A percentile compares a stretch with the other conserved stretches of the same genome.
These are phyloP conservation scores for Cladosporium velox DNA, from an alignment of 2,329 filamentous ascomycete genomes.

Conservation along the genomic window DNA sequence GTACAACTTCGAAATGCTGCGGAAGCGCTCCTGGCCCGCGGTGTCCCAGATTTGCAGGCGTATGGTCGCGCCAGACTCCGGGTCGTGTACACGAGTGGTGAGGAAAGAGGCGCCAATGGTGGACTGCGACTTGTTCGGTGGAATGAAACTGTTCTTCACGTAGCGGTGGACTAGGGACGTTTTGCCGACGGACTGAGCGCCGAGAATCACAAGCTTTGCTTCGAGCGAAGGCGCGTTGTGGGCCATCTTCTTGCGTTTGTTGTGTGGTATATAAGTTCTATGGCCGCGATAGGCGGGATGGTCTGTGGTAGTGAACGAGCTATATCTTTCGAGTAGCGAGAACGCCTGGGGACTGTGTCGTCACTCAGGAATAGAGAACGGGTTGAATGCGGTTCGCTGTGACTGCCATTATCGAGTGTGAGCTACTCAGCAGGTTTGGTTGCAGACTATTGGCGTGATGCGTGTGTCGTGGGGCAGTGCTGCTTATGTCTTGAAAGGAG, in stretches of 20 bases:
- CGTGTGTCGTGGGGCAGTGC: background rate
- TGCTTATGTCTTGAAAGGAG: background rate
- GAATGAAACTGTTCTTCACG: slow-evolving; percentile 70
- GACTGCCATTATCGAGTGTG: slow-evolving; percentile 9
- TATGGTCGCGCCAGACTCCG: slow-evolving; percentile 80
- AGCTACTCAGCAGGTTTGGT: slow-evolving; percentile 1
- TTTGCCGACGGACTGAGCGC: slow-evolving; percentile 77
- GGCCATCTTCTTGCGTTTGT: slow-evolving; percentile 10
- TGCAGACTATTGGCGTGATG: slow-evolving; percentile 7
- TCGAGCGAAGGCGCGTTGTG: slow-evolving; percentile 51
- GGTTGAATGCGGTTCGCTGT: background rate
- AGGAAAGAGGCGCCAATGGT: slow-evolving; percentile 58
- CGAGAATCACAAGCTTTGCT: slow-evolving; percentile 79
- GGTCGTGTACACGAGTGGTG: slow-evolving; percentile 69
- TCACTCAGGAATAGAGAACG: slow-evolving; percentile 9
- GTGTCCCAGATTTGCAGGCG: slow-evolving; percentile 97
- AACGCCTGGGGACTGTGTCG: background rate
- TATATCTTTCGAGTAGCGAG: background rate
- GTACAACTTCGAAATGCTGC: slow-evolving; percentile 91
- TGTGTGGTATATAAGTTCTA: background rate
- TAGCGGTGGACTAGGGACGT: slow-evolving; percentile 76
- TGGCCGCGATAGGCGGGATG: background rate
- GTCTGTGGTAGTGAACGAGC: background rate
- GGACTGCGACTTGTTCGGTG: slow-evolving; percentile 49
- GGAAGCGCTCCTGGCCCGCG: slow-evolving; percentile 91